Base-by-base conservation (phyloP, 164 flowering plant species). In the Saururus chinensis region DNA sequence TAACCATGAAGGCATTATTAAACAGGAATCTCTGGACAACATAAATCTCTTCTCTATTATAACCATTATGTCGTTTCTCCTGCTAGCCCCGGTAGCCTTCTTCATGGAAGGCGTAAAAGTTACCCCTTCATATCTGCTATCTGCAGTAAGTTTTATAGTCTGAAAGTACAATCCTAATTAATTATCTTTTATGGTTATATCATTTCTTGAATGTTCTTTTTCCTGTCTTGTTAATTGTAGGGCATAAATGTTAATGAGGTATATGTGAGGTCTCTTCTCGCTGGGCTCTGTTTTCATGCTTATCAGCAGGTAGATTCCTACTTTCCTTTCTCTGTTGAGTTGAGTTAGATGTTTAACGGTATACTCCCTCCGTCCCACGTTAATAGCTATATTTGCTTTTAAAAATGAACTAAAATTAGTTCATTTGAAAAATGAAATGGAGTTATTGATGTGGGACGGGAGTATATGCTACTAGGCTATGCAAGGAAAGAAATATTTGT, bases 241-340 rank as follows among this genome's bases (percentile, higher is more conserved):
- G 96, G 97, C 52, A 66, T 95, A 77, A 80, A 87, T 80, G 76
- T 86, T 40, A 72, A 66, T 56, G 77, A 88, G 68, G 19, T 95
- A 7, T 79, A 73, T 68, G 64, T 56, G 25, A 81, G 84, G 76
- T 79, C 93, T 60, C 74, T 95, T 64, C 9, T 91, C 16, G 95
- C 97, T 64, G 95, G 90, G 24, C 80, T 95, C 54, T 91, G 95
- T 77, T 95, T 87, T 84, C 99, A 95, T 75, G 97, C 97, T 48
- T 95, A 95, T 74, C 99, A 95, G 77, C 99, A 95, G 90, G 99
- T 88, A 22, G 64, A 69, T 58, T 67, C 64, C 49, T 10, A 4
- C 1, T 42, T 42, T 42, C 12, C 9, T 42, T 42, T 42, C 17
- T 42, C 49, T 42, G 12, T 42, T 42, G 8, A 14, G 12, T 10